Evolutionary conservation across 2,329 filamentous ascomycete species (phyloP).

Genomic region (Calonectria leucothoes): DNA sequence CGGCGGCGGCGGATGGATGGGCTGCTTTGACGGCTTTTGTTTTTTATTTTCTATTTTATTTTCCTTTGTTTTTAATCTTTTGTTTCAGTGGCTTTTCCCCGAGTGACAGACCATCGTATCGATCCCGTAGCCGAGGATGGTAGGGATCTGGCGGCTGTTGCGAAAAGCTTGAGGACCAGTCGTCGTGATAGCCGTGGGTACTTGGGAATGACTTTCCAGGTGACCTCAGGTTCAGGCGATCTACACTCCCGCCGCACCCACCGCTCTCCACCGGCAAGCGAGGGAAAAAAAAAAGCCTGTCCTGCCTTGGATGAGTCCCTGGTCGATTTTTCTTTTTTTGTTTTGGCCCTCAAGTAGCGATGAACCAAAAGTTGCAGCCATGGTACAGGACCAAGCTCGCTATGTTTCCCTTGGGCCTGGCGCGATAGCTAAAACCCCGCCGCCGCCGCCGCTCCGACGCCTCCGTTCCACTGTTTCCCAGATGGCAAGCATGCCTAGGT

Average conservation of each 20-base stretch:
- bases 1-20: too few species aligned
- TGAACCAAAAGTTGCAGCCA: neutral
- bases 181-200: constrained; percentile 3
- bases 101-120: neutral
- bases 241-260: constrained; percentile 9
- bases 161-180: neutral
- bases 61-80: neutral
- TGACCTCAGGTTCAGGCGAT: constrained; percentile 24
- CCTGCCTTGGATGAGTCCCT: neutral
- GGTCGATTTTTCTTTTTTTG: neutral
- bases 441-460: constrained; percentile 5
- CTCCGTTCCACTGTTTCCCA: constrained; percentile 8
- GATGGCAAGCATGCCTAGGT: constrained; percentile 1
- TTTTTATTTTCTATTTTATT: neutral
- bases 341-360: neutral
- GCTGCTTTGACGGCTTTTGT: neutral
- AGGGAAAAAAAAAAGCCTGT: neutral
- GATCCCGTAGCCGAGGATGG: neutral
- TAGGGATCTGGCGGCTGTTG: constrained; percentile 1
- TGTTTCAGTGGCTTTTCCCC: neutral
- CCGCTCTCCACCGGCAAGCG: neutral
- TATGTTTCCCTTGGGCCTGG: neutral
- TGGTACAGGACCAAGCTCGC: neutral
- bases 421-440: constrained; percentile 11
- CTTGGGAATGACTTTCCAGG: neutral